Evolutionary conservation across 495 filamentous ascomycete genomes (phyloP).

Genomic region (Hypoxylon crocopeplum): DNA sequence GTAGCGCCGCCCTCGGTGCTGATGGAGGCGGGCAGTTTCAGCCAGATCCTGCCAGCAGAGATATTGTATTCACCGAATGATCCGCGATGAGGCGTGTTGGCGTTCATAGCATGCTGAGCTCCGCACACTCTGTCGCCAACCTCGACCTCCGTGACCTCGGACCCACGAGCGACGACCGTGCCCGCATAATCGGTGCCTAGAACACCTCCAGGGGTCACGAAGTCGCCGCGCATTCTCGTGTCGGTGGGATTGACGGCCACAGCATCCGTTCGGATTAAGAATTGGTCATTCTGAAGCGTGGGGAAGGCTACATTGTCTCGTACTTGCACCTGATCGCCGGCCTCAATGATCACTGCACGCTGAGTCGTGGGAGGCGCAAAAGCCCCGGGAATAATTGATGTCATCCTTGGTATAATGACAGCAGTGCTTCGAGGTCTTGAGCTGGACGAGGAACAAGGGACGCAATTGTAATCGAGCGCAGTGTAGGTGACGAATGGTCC

Average conservation of each 20-base stretch:
- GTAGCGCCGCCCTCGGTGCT: background rate
- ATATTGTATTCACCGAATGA: background rate
- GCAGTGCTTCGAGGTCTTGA: no score
- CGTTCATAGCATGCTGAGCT: no score
- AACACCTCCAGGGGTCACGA: background rate
- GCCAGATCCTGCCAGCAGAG: background rate
- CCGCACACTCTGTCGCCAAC: background rate
- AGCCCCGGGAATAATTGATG: no score
- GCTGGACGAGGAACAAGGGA: no score
- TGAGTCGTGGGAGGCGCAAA: background rate
- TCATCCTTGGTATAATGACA: no score
- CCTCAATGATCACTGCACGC: background rate
- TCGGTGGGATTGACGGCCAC: background rate
- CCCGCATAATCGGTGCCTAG: background rate
- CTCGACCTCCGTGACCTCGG: background rate
- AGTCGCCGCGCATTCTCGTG: background rate
- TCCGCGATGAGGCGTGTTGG: background rate
- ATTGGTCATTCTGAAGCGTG: background rate
- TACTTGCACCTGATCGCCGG: background rate
- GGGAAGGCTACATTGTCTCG: no score
- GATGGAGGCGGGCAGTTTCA: background rate
- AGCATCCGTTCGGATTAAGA: background rate
- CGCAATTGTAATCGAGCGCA: no score
- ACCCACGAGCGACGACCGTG: background rate
- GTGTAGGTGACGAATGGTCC: no score